Conservation (phyloP, 805 yeast species). For the Scheffersomyces spartinae region DNA sequence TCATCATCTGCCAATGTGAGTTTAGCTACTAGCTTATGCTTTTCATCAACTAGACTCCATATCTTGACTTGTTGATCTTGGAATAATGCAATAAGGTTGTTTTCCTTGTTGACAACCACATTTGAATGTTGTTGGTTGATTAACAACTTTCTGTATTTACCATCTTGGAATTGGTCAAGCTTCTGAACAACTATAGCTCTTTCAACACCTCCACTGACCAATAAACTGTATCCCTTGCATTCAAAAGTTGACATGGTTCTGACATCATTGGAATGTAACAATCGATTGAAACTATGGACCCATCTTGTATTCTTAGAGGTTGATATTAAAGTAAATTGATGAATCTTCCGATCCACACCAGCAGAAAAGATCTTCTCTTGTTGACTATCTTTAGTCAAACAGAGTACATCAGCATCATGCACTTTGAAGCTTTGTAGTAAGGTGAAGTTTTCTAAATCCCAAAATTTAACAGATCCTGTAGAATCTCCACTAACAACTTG, state of each 20-base stretch:
- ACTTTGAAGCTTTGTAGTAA: slow-evolving; percentile 69
- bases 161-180: slow-evolving; percentile 54
- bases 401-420: slow-evolving; percentile 87
- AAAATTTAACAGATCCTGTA: slow-evolving; percentile 84
- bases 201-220: slow-evolving; percentile 81
- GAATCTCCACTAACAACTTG: slow-evolving; percentile 95
- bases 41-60: slow-evolving; percentile 47
- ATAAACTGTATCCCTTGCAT: slow-evolving; percentile 51
- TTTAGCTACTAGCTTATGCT: slow-evolving; percentile 52
- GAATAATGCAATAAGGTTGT: slow-evolving; percentile 61
- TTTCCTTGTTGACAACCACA: slow-evolving; percentile 33
- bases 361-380: slow-evolving; percentile 70
- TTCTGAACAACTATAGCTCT: slow-evolving; percentile 58
- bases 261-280: slow-evolving; percentile 79
- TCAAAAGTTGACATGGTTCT: slow-evolving; percentile 66
- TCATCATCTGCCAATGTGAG: slow-evolving; percentile 64
- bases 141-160: slow-evolving; percentile 61
- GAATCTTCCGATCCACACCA: slow-evolving; percentile 89
- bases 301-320: slow-evolving; percentile 37
- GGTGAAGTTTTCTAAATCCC: slow-evolving; percentile 77
- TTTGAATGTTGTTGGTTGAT: slow-evolving; percentile 46
- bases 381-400: slow-evolving; percentile 47
- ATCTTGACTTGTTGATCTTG: slow-evolving; percentile 71
- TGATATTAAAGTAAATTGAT: slow-evolving; percentile 41
- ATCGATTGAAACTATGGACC: slow-evolving; percentile 65